phyloP scores from a whole-genome alignment of 208 protist species.

The Crithidia brevicula region DNA sequence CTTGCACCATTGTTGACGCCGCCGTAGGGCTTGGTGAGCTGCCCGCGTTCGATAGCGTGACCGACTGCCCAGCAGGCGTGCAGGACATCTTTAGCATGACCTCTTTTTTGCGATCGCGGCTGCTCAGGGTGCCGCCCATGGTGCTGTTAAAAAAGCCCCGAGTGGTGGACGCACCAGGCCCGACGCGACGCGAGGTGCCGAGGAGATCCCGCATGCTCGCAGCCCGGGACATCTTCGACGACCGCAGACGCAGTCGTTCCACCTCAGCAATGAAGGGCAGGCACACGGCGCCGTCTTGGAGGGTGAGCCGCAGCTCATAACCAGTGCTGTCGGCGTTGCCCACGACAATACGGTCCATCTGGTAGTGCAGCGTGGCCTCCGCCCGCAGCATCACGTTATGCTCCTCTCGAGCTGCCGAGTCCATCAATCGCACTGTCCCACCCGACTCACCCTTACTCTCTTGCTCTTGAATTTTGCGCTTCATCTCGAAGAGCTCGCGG shows the following conservation, averaged over 20 bases:
- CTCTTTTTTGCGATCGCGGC: constrained; percentile 21
- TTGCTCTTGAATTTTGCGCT: constrained; percentile 80
- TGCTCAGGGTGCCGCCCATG: constrained; percentile 13
- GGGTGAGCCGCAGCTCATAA: constrained; percentile 60
- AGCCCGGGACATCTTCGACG: not conserved
- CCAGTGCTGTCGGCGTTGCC: constrained; percentile 62
- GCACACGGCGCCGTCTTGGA: constrained; percentile 39
- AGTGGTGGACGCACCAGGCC: not conserved
- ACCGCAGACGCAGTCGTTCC: constrained; percentile 30
- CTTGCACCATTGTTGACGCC: not conserved
- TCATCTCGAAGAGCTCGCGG: constrained; percentile 82
- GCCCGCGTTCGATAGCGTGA: constrained; percentile 4
- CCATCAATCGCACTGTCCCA: constrained; percentile 40
- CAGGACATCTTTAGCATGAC: constrained; percentile 12
- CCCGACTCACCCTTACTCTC: constrained; percentile 55
- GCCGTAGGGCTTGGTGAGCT: not conserved
- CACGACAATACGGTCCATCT: constrained; percentile 63
- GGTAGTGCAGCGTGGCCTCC: constrained; percentile 73
- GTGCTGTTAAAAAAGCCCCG: constrained; percentile 19
- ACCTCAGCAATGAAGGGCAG: constrained; percentile 44
- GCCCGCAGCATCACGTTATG: constrained; percentile 75
- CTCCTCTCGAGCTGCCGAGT: constrained; percentile 62
- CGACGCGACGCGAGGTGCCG: constrained; percentile 1
- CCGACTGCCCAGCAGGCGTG: not conserved
- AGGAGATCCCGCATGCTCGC: constrained; percentile 17